Conservation (phyloP, 257 asterid genomes). For the Nicotiana noctiflora region DNA sequence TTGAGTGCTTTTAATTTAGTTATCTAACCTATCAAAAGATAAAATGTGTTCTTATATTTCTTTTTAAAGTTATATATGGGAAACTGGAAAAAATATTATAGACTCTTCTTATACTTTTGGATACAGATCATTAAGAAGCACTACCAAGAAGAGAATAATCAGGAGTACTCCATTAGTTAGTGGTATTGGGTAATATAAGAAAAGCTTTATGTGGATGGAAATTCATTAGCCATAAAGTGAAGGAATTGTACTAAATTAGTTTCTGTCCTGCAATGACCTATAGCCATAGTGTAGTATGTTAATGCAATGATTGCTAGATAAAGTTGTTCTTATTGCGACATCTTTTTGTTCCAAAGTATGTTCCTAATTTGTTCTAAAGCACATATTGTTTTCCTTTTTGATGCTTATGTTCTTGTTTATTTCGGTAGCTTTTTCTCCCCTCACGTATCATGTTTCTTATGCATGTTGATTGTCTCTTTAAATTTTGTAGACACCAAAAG, state of each 20-base stretch:
- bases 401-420: background rate
- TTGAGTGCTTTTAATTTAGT: background rate
- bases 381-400: background rate
- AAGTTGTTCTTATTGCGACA: background rate
- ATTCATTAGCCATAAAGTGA: background rate
- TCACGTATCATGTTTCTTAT: background rate
- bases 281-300: background rate
- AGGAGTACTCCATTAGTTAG: background rate
- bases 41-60: background rate
- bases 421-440: too few relatives aligned
- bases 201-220: background rate
- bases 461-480: background rate
- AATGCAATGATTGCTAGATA: background rate
- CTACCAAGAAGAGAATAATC: background rate
- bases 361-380: background rate
- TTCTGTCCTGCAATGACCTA: background rate
- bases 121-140: background rate
- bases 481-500: conserved; percentile 75
- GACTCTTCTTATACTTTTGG: background rate
- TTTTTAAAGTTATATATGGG: background rate
- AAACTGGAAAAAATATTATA: background rate
- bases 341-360: background rate
- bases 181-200: background rate
- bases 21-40: background rate
- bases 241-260: background rate